Evolutionary conservation across 371 early-diverging fungal species (phyloP), one percentile per base, ranked within the genome.

Genomic region (Mortierella sp.): DNA sequence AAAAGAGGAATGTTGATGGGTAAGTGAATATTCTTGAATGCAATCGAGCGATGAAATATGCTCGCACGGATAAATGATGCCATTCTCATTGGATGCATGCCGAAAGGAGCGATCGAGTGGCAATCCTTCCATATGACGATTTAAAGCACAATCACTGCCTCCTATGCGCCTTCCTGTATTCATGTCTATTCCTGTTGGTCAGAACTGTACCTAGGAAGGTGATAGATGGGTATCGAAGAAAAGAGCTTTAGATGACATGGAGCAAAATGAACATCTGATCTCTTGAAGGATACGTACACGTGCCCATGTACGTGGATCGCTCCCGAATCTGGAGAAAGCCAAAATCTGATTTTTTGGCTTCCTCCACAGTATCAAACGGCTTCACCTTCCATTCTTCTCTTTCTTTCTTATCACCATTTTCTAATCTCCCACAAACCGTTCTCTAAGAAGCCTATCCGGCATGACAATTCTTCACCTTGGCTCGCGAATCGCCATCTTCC

Each of bases 141-240:
- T n/a, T n/a, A n/a, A n/a, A n/a, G n/a, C n/a, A n/a, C n/a, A 7
- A 28, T 58, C 19, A 58, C 12, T n/a, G 58, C n/a, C 47, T 47
- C n/a, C 47, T n/a, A 47, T 47, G 4, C 2, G n/a, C n/a, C 47
- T 47, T 47, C 47, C 17, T 47, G 47, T 17, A 0, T 47, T n/a
- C 47, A 47, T 47, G 47, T n/a, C 47, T 47, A 47, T 8, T n/a
- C 17, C 47, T n/a, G n/a, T n/a, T 47, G 40, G 47, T n/a, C 17
- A 47, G n/a, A n/a, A n/a, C 47, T n/a, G n/a, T 47, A 47, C 47
- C 47, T 47, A 47, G 47, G n/a, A 9, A 15, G n/a, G 47, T 47
- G 47, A 17, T n/a, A n/a, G 47, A 47, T 47, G 47, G 35, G 47
- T 47, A 47, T 47, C 40, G 13, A 13, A 2, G 40, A n/a, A n/a